Base-by-base conservation (phyloP, 1,139 yeast genomes). In the Geotrichum phurueaensis region DNA sequence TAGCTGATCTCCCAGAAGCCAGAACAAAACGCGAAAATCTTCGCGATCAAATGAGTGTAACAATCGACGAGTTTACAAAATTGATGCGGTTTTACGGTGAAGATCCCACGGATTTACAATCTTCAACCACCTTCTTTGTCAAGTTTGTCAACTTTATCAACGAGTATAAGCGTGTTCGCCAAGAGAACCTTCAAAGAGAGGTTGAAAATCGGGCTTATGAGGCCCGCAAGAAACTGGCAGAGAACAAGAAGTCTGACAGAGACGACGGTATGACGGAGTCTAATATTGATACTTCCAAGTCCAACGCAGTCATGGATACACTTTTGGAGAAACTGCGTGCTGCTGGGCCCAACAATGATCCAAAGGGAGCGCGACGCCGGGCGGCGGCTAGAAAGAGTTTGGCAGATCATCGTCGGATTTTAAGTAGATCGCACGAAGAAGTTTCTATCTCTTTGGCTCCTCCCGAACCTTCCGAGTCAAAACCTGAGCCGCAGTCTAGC, bases 51-150 rank as follows among this genome's bases (percentile, higher is more conserved):
- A 75, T 86, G 63, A 78, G 76, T 59, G 73, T 79, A 18, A 83
- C 94, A 0, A 71, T 82, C 51, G 72, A 76, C 1, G 85, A 82
- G 55, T 83, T 86, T 65, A 78, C 80, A 43, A 79, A 81, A 55
- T 76, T 89, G 57, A 85, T 94, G 94, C 77, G 77, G 57, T 87
- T 84, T 70, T 94, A 87, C 72, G 99, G 98, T 9, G 99, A 94
- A 71, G 86, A 87, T 68, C 79, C 84, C 1, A 72, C 75, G 4
- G 96, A 89, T 68, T 69, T 77, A 5, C 75, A 82, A 18, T 83
- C 91, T 65, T 82, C 85, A 62, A 82, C 83, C 63, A 76, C 85
- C 0, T 92, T 94, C 71, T 86, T 94, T 69, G 76, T 81, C 63
- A 86, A 86, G 70, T 88, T 94, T 71, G 77, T 90, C 2, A 81